Base-by-base conservation (phyloP, 1,284 basidiomycete species). In the Sporisorium graminicola region DNA sequence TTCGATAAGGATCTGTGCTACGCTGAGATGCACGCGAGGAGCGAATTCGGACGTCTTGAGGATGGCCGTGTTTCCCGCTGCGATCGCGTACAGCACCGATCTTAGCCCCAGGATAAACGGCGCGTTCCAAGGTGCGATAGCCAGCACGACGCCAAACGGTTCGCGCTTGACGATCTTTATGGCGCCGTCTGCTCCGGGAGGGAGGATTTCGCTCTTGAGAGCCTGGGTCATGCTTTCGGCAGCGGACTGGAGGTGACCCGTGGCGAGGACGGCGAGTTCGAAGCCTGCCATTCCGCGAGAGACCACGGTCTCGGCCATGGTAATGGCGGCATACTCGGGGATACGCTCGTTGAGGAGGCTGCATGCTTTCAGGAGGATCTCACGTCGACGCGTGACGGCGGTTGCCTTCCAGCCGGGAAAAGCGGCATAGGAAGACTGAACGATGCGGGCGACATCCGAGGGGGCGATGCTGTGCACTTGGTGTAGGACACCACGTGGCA, bases 41-140 rank as follows among this genome's bases (percentile, higher is more conserved):
- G 88, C 88, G 58, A 86, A 84, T 76, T 91, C 91, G 0, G 90
- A 90, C 9, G 89, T 88, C 77, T 90, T 91, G 42, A 91, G 77
- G 1, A 92, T 87, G 3, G 90, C 89, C 0, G 90, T 90, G 83
- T 91, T 91, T 3, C 91, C 91, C 33, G 89, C 90, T 5, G 91
- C 86, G 24, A 91, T 86, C 0, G 91, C 89, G 12, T 89, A 86
- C 5, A 88, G 86, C 42, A 90, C 86, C 0, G 90, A 89, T 13
- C 90, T 86, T 31, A 83, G 70, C 3, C 70, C 79, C 13, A 87
- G 79, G 3, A 80, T 75, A n/a, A 83, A 66, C 2, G 85, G 84
- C 1, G 81, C 82, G 27, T 84, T 85, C 82, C 85, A 85, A 14
- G 85, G 69, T 2, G 76, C 74, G 24, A 74, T 76, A 12, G 63